Base-by-base conservation (phyloP, 2,329 filamentous ascomycete species). In the Fusarium sp. region DNA sequence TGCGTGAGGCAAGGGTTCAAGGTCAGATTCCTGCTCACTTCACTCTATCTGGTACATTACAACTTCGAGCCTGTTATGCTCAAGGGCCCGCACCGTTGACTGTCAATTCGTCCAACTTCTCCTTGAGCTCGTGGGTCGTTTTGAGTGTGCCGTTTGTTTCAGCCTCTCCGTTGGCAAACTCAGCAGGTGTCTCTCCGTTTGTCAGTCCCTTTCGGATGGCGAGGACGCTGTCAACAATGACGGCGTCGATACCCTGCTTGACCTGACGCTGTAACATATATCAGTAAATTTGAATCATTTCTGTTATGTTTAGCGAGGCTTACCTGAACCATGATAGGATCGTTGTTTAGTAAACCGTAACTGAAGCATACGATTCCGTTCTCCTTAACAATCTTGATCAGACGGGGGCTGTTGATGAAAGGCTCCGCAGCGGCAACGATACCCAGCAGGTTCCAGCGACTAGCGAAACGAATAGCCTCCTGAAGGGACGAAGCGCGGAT, bases 191-290 rank as follows among this genome's bases (percentile, higher is more conserved):
- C 20, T 79, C 77, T 22, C 70, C 73, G 47, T 67, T 79, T 6
- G 93, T 96, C 66, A 99, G 86, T 1, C 94, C 95, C 81, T 97
- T 94, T 49, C 95, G 90, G 73, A 99, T 98, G 43, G 93, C 93
- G 30, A 98, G 87, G 5, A 99, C 95, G 68, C 90, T 96, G 79
- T 99, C 96, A 16, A 98, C 96, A 77, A 99, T 99, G 57, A 99
- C 95, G 2, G 96, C 96, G 78, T 99, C 96, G 67, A 99, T 98
- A 50, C 96, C 95, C 81, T 98, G 93, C 58, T 93, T 92, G 12
- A 97, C 93, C 90, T 99, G 96, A 69, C 91, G 84, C 90, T 95
- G 77, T 72, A 73, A 53, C 15, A 25, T 47, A 16, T 42, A 54
- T 75, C 54, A 74, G 66, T n/a, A 24, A 53, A 42, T 47, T 20